Percentiles rank a stretch among this genome's conserved stretches.
Evolutionary conservation across 2,329 filamentous ascomycete species (phyloP).

Genomic region (Akanthomyces dipterigenus): DNA sequence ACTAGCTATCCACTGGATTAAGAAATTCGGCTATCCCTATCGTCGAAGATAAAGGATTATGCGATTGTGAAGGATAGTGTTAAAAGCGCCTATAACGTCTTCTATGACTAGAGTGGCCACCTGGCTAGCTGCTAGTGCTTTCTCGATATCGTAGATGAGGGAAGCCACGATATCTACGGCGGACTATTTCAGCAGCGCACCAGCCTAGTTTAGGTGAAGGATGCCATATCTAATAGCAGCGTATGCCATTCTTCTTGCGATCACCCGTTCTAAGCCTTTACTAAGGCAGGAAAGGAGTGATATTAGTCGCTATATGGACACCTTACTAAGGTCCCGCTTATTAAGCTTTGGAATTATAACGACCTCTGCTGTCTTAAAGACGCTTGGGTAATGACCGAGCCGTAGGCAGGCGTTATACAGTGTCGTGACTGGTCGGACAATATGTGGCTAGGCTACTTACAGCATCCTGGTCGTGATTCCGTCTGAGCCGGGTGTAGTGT

Average conservation of each 20-base stretch:
- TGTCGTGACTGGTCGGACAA: neutral
- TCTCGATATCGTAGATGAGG: slow-evolving; percentile 18
- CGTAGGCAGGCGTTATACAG: slow-evolving; percentile 7
- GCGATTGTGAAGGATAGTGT: slow-evolving; percentile 7
- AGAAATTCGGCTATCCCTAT: slow-evolving; percentile 3
- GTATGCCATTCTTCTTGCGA: slow-evolving; percentile 18
- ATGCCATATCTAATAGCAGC: slow-evolving; percentile 16
- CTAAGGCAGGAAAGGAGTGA: slow-evolving; percentile 23
- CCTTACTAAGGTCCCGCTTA: slow-evolving; percentile 16
- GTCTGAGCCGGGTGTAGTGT: neutral
- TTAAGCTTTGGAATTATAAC: slow-evolving; percentile 20
- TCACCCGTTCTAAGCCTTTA: slow-evolving; percentile 21
- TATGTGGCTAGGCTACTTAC: neutral
- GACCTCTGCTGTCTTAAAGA: slow-evolving; percentile 18
- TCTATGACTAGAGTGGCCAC: too few relatives aligned
- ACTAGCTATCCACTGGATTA: neutral
- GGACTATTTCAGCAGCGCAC: slow-evolving; percentile 19
- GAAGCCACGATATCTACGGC: slow-evolving; percentile 15
- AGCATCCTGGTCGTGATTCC: slow-evolving; percentile 8
- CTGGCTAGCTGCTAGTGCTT: too few relatives aligned
- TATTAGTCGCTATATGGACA: slow-evolving; percentile 19
- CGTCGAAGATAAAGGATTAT: neutral
- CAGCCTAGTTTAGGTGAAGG: slow-evolving; percentile 16
- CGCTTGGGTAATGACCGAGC: slow-evolving; percentile 17
- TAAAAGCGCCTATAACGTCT: too few relatives aligned